Base-by-base conservation (phyloP, 2,329 filamentous ascomycete genomes). In the Fusarium sp. region DNA sequence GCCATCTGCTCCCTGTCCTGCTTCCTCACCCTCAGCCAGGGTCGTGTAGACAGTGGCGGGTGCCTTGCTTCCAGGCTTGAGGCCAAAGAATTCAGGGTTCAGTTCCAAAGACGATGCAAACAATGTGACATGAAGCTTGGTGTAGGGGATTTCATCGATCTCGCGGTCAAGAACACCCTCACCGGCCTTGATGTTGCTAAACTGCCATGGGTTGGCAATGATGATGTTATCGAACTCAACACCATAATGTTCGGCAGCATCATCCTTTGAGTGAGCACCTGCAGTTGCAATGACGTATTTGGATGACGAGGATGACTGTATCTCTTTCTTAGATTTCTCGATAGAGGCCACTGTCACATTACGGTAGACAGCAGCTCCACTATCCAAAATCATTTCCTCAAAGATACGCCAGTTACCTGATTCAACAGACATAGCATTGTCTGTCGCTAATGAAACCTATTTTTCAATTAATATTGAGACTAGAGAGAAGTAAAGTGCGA, bases 371-470 rank as follows among this genome's bases (percentile, higher is more conserved):
- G 83, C 79, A 0, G 92, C 89, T 5, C 85, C 81, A 2, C 93
- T 91, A 1, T 83, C 81, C 40, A 87, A 84, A 2, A 95, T 82
- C 92, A 98, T 97, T 46, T 85, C 82, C n/a, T 90, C 86, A 76
- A 99, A 99, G 57, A 99, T 97, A 74, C 89, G 90, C 94, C 94
- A 98, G 79, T 98, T 99, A 3, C 96, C 96, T 9, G 94, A 94
- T 16, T 87, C 80, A 2, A 98, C 87, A 20, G 91, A 85, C 77
- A 94, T 88, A 1, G 94, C 93, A 9, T 93, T 94, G 55, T 95
- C 91, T 0, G 94, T 92, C 4, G 94, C 92, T 89, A 98, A 93
- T 45, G 94, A 95, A 4, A 97, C 92, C 83, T 84, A 32, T n/a
- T 28, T 21, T 11, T 13, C 11, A n/a, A 21, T 74, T 27, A 74